Conservation (phyloP, 2,329 filamentous ascomycete genomes). For the Metarhizium guizhouense region DNA sequence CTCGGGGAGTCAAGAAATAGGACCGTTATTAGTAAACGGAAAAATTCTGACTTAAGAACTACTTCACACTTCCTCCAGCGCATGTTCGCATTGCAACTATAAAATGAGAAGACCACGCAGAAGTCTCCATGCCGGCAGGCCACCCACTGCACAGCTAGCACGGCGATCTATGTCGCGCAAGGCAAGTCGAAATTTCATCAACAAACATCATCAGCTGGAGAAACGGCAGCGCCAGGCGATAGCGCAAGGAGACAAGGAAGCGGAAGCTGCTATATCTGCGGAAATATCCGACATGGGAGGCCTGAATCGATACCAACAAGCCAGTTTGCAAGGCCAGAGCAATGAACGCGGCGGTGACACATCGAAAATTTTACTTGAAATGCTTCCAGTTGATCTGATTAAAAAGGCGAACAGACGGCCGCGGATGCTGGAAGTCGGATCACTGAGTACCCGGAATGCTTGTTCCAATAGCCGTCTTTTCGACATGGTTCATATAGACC, state of each 20-base stretch:
- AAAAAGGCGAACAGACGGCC: constrained; percentile 25
- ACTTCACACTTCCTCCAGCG: background rate
- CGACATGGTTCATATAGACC: constrained; percentile 73
- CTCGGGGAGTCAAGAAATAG: background rate
- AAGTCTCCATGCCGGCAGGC: constrained; percentile 41
- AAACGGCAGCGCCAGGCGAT: constrained; percentile 51
- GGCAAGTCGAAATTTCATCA: constrained; percentile 55
- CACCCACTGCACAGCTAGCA: constrained; percentile 40
- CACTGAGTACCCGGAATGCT: constrained; percentile 74
- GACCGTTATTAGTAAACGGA: background rate
- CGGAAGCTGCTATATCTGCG: constrained; percentile 36
- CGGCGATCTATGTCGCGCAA: constrained; percentile 54
- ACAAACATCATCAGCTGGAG: constrained; percentile 55
- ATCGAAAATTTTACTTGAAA: constrained; percentile 54
- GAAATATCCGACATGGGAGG: constrained; percentile 52
- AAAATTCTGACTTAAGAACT: background rate
- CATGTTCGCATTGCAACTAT: background rate
- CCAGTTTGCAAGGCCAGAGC: constrained; percentile 60
- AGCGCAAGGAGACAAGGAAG: constrained; percentile 38
- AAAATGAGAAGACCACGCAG: constrained; percentile 35
- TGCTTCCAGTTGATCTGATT: constrained; percentile 35
- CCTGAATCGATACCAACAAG: constrained; percentile 54
- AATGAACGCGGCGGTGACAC: constrained; percentile 59
- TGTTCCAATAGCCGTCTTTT: constrained; percentile 67
- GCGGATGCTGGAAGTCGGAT: constrained; percentile 79